Base-by-base conservation (phyloP, 2,329 filamentous ascomycete species). In the Aspergillus novofumigatus region DNA sequence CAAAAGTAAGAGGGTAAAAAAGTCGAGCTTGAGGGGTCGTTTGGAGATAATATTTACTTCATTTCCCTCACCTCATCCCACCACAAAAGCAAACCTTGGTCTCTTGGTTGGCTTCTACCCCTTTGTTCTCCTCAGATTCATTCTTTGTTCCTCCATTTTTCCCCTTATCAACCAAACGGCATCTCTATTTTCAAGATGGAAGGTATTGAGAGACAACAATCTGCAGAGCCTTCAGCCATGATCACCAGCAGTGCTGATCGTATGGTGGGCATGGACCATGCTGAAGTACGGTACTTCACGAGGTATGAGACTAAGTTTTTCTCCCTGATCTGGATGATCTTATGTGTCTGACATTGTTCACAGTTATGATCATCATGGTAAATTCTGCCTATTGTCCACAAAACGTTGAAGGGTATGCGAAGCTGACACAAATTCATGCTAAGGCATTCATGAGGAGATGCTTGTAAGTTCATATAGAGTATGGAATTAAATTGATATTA, bases 261-360 rank as follows among this genome's bases (percentile, higher is more conserved):
- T 59, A 78, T 80, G 76, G 75, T 76, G 35, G 78, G 76, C 67
- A 87, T 96, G 84, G 89, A 90, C 74, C 92, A 96, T 80, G 94
- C 92, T 63, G 94, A 99, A 83, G 92, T 95, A 77, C 94, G 97
- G 78, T 99, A 97, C 83, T 97, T 97, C 82, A 97, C 97, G 81
- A 96, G 92, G 92, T 95, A 79, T 64, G 73, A 56, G 1, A n/a
- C 11, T 14, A 26, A 26, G 7, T 29, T 10, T 7, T 26, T 3
- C 2, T 26, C 51, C 26, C 21, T 44, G 8, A 21, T 23, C 29
- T 42, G 7, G 17, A 44, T 45, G 20, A 9, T 28, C 26, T n/a
- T 49, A 20, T 32, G 8, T 59, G 49, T 52, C 63, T 69, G 57
- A 67, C 64, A 47, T 47, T 44, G 38, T 23, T 55, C 55, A 65